phyloP scores from a whole-genome alignment of 306 rosid genomes.

The Cucurbita pepo region DNA sequence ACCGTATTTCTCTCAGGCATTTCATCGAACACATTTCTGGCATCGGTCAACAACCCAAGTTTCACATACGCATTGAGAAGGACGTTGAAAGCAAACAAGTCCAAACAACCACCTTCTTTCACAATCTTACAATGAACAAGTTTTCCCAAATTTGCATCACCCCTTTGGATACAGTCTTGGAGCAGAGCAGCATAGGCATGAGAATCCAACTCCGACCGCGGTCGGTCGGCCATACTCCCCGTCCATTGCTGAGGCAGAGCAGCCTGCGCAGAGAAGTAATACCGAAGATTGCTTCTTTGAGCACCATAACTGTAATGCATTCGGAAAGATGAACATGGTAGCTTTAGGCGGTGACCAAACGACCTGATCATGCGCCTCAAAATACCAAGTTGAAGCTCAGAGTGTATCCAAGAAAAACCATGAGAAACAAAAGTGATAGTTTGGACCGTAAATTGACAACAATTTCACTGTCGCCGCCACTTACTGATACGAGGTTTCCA shows the following conservation, averaged over 20 bases:
- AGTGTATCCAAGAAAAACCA: not conserved
- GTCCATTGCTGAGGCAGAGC: slow-evolving; percentile 1
- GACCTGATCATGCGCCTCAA: slow-evolving; percentile 14
- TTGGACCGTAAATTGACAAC: not conserved
- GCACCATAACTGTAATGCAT: not conserved
- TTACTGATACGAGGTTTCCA: too few relatives aligned
- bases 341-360: not conserved
- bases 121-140: slow-evolving; percentile 22
- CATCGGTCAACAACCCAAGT: slow-evolving; percentile 6
- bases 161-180: slow-evolving; percentile 18
- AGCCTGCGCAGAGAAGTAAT: slow-evolving; percentile 2
- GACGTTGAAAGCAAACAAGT: slow-evolving; percentile 27
- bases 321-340: not conserved
- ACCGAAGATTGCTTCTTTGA: not conserved
- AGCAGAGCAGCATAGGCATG: slow-evolving; percentile 20
- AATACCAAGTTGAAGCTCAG: not conserved
- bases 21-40: slow-evolving; percentile 27
- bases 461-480: not conserved
- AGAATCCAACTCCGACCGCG: slow-evolving; percentile 16
- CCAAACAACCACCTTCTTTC: slow-evolving; percentile 27
- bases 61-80: slow-evolving; percentile 24
- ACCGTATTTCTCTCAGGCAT: slow-evolving; percentile 22
- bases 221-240: not conserved
- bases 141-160: slow-evolving; percentile 8
- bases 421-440: not conserved